Percentiles rank a stretch among this genome's conserved stretches.
Evolutionary conservation across 768 basidiomycete genomes (phyloP).

Genomic region (Coprinopsis strossmayeri): DNA sequence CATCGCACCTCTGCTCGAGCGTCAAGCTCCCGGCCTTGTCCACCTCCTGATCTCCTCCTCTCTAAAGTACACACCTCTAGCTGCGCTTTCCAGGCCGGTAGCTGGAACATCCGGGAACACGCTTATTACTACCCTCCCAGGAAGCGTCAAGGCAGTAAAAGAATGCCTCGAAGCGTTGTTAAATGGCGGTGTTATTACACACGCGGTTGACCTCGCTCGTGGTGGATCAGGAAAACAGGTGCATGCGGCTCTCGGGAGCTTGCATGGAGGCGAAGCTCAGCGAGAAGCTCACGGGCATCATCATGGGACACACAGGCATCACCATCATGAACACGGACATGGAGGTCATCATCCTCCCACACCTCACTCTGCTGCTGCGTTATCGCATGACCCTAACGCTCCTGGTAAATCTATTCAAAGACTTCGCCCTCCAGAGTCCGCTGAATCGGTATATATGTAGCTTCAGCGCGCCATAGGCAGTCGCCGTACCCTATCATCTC

Average conservation of each 20-base stretch:
- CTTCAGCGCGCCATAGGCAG: slow-evolving; percentile 60
- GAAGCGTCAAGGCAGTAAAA: slow-evolving; percentile 78
- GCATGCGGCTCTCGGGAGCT: slow-evolving; percentile 39
- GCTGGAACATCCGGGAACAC: slow-evolving; percentile 66
- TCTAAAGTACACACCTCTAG: slow-evolving; percentile 68
- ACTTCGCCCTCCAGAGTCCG: too few relatives aligned
- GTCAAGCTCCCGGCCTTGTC: slow-evolving; percentile 64
- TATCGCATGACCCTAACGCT: slow-evolving; percentile 65
- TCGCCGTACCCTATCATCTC: slow-evolving; percentile 75
- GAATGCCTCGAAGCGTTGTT: slow-evolving; percentile 69
- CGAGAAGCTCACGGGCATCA: slow-evolving; percentile 31
- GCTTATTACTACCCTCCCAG: slow-evolving; percentile 76
- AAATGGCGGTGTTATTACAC: slow-evolving; percentile 47
- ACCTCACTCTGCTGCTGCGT: slow-evolving; percentile 38
- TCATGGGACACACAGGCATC: slow-evolving; percentile 24
- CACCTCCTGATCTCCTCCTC: slow-evolving; percentile 68
- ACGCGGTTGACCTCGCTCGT: slow-evolving; percentile 66
- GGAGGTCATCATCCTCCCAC: slow-evolving; percentile 37
- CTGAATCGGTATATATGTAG: slow-evolving; percentile 27
- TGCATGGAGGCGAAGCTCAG: slow-evolving; percentile 27
- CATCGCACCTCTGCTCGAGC: slow-evolving; percentile 56
- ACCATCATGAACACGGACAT: slow-evolving; percentile 31
- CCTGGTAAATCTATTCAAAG: slow-evolving; percentile 52
- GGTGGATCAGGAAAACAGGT: slow-evolving; percentile 60
- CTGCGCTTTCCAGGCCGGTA: slow-evolving; percentile 77